These are phyloP conservation scores for Parathielavia appendiculata DNA, from an alignment of 495 filamentous ascomycete species.

Conservation along the genomic window DNA sequence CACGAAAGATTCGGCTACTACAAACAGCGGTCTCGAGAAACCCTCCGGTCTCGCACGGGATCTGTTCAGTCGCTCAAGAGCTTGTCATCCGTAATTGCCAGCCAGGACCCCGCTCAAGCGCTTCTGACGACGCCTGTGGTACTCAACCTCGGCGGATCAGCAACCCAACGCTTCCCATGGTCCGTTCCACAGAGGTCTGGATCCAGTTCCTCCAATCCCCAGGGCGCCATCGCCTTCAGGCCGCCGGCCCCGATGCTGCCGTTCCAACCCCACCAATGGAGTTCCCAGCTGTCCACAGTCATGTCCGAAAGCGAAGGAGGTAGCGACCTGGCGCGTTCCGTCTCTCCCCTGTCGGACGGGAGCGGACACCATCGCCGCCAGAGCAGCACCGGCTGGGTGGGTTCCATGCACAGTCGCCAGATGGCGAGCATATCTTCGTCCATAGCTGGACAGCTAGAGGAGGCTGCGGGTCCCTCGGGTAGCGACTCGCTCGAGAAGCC, in stretches of 20 bases:
- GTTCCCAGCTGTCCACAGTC: slow-evolving; percentile 69
- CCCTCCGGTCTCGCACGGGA: slow-evolving; percentile 41
- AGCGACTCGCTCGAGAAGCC: slow-evolving; percentile 41
- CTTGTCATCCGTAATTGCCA: slow-evolving; percentile 43
- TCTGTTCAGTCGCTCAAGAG: slow-evolving; percentile 45
- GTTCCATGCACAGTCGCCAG: slow-evolving; percentile 44
- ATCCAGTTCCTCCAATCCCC: slow-evolving; percentile 24
- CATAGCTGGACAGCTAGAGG: slow-evolving; percentile 35
- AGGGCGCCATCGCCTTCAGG: slow-evolving; percentile 14
- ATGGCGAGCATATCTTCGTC: slow-evolving; percentile 53
- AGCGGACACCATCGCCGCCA: slow-evolving; percentile 26
- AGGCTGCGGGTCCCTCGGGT: slow-evolving; percentile 25
- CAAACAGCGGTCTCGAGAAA: slow-evolving; percentile 46
- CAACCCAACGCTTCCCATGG: slow-evolving; percentile 28
- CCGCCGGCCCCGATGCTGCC: slow-evolving; percentile 32
- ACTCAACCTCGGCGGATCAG: slow-evolving; percentile 22
- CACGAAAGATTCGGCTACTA: slow-evolving; percentile 45
- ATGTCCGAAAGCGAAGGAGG: slow-evolving; percentile 57
- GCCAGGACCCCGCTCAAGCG: slow-evolving; percentile 38
- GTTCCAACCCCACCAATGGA: slow-evolving; percentile 55
- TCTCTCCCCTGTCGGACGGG: slow-evolving; percentile 38
- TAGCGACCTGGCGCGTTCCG: slow-evolving; percentile 42
- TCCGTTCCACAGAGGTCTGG: slow-evolving; percentile 14
- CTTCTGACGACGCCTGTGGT: slow-evolving; percentile 31
- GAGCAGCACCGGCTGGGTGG: slow-evolving; percentile 37